Evolutionary conservation across 2,329 filamentous ascomycete genomes (phyloP), one percentile per base, ranked within the genome.

Genomic region (Sclerotinia subarctica): DNA sequence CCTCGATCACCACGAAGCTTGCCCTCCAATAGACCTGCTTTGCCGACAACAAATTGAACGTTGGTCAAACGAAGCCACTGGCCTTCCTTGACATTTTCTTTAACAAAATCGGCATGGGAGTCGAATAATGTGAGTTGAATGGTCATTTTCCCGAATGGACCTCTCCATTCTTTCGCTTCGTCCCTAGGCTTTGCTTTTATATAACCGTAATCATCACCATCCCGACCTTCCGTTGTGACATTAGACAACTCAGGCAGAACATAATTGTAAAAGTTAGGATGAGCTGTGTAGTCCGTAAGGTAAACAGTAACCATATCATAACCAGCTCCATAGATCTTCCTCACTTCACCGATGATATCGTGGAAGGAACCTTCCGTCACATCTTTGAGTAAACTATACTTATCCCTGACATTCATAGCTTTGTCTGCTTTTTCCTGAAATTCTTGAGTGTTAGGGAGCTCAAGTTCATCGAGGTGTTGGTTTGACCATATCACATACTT

Each of bases 261-360:
- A 60, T 80, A 78, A 72, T 71, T 72, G 71, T 84, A 89, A 68
- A 97, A 88, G 0, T 74, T 69, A 0, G 81, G 75, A 74, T 97
- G 92, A 63, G 86, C 80, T 0, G 93, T 96, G 77, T 94, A 97
- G 78, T 97, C 94, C 0, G 91, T 90, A 24, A 96, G 80, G 81
- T 93, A 93, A 0, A 97, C 71, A 6, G 87, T 86, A 17, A 85
- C 78, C 68, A 79, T 84, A 35, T 84, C 82, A 46, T 78, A 81
- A 51, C 79, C 77, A 35, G 73, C 76, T 19, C 79, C 75, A 72
- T 81, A 86, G 0, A 83, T 80, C 72, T 84, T 88, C 58, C 93
- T 84, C 2, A 96, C 86, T 75, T 94, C 85, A 1, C 86, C 93
- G 24, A 92, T 81, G 1, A 96, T 76, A 75, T 97, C 87, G 73